These are phyloP conservation scores for Coemansia sp. DNA, from an alignment of 192 early-diverging fungal species.

Conservation along the genomic window DNA sequence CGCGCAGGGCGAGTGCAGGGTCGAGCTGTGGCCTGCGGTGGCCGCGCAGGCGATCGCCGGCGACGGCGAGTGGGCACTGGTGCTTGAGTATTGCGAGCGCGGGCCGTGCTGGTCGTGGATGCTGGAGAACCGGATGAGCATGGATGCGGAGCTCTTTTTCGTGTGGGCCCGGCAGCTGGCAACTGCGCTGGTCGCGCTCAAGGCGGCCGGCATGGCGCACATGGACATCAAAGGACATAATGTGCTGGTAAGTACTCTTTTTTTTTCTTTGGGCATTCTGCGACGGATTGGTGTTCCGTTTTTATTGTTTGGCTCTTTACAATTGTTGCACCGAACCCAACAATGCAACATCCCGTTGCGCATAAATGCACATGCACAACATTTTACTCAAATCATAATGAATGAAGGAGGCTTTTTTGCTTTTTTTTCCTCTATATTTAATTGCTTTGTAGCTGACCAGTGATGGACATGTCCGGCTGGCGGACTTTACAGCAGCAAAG, in stretches of 20 bases:
- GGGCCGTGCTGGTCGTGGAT: slow-evolving; percentile 62
- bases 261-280: background rate
- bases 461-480: slow-evolving; percentile 44
- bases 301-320: too few relatives aligned
- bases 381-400: too few relatives aligned
- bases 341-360: slow-evolving; percentile 1
- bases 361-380: too few relatives aligned
- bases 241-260: slow-evolving; percentile 43
- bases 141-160: slow-evolving; percentile 53
- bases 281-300: too few relatives aligned
- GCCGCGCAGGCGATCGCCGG: slow-evolving; percentile 23
- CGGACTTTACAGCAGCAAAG: slow-evolving; percentile 50
- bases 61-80: slow-evolving; percentile 46
- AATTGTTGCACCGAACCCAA: too few relatives aligned
- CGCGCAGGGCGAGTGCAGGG: slow-evolving; percentile 9
- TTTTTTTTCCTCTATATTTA: slow-evolving; percentile 4
- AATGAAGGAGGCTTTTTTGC: background rate
- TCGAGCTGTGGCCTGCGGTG: slow-evolving; percentile 29
- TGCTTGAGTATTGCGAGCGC: slow-evolving; percentile 58
- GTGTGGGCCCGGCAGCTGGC: slow-evolving; percentile 58
- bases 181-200: slow-evolving; percentile 53
- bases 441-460: slow-evolving; percentile 31
- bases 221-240: slow-evolving; percentile 65
- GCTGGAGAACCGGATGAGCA: slow-evolving; percentile 30
- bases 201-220: slow-evolving; percentile 54